These are phyloP conservation scores for Pulveroboletus sp. DNA, from an alignment of 768 basidiomycete genomes.

Conservation along the genomic window DNA sequence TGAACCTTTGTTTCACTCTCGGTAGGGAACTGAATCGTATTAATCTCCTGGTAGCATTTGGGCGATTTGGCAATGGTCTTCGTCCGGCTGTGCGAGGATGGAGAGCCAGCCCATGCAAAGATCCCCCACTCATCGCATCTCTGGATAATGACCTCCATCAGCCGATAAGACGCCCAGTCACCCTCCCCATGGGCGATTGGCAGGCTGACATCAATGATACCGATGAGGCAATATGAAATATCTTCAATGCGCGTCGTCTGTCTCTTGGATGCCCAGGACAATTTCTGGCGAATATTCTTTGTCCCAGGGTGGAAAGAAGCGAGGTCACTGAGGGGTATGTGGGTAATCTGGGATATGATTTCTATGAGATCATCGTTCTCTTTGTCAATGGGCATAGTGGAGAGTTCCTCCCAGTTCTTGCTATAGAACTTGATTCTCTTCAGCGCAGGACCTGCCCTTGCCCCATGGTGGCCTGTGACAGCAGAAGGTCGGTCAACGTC, in stretches of 20 bases:
- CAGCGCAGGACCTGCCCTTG: slow-evolving; percentile 10
- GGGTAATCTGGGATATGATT: slow-evolving; percentile 4
- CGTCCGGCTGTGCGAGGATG: slow-evolving; percentile 11
- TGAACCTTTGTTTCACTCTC: slow-evolving; percentile 5
- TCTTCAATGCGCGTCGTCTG: slow-evolving; percentile 24
- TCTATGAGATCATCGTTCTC: background rate
- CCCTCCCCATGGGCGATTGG: slow-evolving; percentile 14
- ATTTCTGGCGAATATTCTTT: slow-evolving; percentile 10
- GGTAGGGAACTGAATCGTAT: background rate
- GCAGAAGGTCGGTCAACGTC: too few species aligned
- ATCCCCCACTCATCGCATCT: slow-evolving; percentile 23
- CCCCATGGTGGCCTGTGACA: too few species aligned
- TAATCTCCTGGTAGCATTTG: slow-evolving; percentile 13
- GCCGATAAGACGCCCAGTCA: slow-evolving; percentile 22
- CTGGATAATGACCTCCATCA: slow-evolving; percentile 23
- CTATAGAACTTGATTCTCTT: slow-evolving; percentile 9
- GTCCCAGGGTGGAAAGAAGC: slow-evolving; percentile 9
- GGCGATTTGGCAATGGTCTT: slow-evolving; percentile 14
- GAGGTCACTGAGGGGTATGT: slow-evolving; percentile 8
- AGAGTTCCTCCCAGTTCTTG: slow-evolving; percentile 5
- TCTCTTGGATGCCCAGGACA: slow-evolving; percentile 24
- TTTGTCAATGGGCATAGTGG: slow-evolving; percentile 5
- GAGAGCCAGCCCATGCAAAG: slow-evolving; percentile 21
- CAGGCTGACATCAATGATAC: slow-evolving; percentile 22
- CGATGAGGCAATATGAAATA: slow-evolving; percentile 22